Evolutionary conservation across 1,284 basidiomycete genomes (phyloP).

Genomic region (Malassezia caprae): DNA sequence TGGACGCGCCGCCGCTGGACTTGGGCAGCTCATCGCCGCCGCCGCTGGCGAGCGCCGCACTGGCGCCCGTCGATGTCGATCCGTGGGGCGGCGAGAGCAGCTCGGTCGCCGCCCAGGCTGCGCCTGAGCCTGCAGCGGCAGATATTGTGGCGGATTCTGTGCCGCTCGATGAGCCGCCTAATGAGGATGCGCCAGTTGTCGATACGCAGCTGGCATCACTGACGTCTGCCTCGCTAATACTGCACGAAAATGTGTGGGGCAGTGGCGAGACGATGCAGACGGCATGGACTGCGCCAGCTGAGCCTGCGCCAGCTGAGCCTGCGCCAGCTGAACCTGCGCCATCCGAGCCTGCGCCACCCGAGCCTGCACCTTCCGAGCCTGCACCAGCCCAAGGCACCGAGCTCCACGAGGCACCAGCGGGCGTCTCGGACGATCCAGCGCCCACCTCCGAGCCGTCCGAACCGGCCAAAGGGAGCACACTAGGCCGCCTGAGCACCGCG

Average conservation of each 20-base stretch:
- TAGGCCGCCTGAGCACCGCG: background rate
- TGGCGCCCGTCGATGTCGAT: background rate
- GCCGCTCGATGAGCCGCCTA: background rate
- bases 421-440: no score
- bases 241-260: slow-evolving; percentile 17
- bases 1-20: background rate
- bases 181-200: background rate
- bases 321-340: no score
- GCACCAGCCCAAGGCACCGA: no score
- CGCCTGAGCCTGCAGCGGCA: background rate
- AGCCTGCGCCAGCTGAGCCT: no score
- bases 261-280: slow-evolving; percentile 9
- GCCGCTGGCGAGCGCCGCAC: background rate
- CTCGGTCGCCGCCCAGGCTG: background rate
- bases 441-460: no score
- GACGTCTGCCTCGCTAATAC: slow-evolving; percentile 5
- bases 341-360: background rate
- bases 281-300: background rate
- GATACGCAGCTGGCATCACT: slow-evolving; percentile 4
- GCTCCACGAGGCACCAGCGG: no score
- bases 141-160: background rate
- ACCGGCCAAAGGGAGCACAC: background rate
- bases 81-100: slow-evolving; percentile 2
- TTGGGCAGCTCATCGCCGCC: background rate
- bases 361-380: no score